phyloP scores from a whole-genome alignment of 495 filamentous ascomycete species.

The Aspergillus affinis region DNA sequence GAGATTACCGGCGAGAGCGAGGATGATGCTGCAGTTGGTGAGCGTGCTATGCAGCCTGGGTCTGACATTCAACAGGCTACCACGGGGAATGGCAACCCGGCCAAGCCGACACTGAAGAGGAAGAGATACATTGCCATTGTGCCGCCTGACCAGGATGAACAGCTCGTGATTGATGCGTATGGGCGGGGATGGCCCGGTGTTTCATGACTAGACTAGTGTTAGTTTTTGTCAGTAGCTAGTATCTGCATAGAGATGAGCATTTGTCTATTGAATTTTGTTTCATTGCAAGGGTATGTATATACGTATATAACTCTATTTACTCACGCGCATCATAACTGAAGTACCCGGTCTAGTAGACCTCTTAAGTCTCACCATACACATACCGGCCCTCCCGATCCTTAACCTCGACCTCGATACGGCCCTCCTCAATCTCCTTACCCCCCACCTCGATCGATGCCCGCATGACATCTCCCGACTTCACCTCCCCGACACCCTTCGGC shows the following conservation, averaged over 20 bases:
- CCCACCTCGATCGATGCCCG: constrained; percentile 75
- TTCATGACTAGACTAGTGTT: too few relatives aligned
- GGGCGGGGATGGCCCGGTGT: not conserved
- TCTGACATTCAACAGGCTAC: not conserved
- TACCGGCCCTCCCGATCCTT: constrained; percentile 62
- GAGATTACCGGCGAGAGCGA: not conserved
- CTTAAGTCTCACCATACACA: constrained; percentile 47
- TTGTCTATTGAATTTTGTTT: not conserved
- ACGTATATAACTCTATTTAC: constrained; percentile 3
- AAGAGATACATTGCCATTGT: constrained; percentile 25
- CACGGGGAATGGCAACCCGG: not conserved
- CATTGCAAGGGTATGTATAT: constrained; percentile 12
- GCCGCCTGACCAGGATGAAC: constrained; percentile 23
- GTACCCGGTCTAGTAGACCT: not conserved
- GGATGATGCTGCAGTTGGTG: not conserved
- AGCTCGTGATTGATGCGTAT: constrained; percentile 1
- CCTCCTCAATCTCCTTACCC: constrained; percentile 84
- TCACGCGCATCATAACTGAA: not conserved
- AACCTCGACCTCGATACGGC: constrained; percentile 79
- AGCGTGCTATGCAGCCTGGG: not conserved
- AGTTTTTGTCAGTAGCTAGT: not conserved
- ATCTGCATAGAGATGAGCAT: not conserved
- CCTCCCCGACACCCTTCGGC: constrained; percentile 90
- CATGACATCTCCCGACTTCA: constrained; percentile 86
- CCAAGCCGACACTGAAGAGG: constrained; percentile 3